phyloP scores from a whole-genome alignment of 805 yeast species.

The Hanseniaspora pseudoguilliermondii region DNA sequence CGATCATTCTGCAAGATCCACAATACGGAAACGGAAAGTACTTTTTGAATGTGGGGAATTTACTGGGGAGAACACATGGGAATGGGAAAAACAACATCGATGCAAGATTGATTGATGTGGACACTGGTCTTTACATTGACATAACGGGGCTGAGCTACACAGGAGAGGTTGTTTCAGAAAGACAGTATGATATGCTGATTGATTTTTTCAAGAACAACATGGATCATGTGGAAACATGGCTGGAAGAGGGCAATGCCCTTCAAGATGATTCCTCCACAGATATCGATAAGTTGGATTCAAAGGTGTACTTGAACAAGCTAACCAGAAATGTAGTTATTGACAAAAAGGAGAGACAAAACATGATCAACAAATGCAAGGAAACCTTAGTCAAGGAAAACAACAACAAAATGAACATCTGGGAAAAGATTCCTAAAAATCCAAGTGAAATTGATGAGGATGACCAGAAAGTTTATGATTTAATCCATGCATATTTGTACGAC shows the following conservation, averaged over 20 bases:
- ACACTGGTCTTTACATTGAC: constrained; percentile 59
- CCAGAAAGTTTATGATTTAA: neutral
- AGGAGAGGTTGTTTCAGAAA: constrained; percentile 16
- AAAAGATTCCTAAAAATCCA: neutral
- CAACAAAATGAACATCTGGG: constrained; percentile 12
- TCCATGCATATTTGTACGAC: neutral
- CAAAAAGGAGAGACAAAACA: neutral
- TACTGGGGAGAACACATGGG: constrained; percentile 44
- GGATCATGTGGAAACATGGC: neutral
- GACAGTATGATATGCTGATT: neutral
- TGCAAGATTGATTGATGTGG: constrained; percentile 60
- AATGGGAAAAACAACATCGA: constrained; percentile 55
- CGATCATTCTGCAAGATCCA: constrained; percentile 37
- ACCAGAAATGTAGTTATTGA: neutral
- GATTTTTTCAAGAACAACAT: neutral
- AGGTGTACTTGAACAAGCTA: neutral
- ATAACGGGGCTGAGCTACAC: constrained; percentile 47
- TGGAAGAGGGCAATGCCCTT: neutral
- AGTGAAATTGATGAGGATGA: neutral
- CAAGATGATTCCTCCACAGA: neutral
- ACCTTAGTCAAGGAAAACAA: neutral
- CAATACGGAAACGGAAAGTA: constrained; percentile 45
- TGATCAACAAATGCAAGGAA: neutral
- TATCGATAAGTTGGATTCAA: neutral
- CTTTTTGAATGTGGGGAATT: constrained; percentile 38